A percentile compares a stretch with the other conserved stretches of the same genome.
These are phyloP conservation scores for Linnemannia zychae DNA, from an alignment of 192 early-diverging fungal genomes.

Conservation along the genomic window DNA sequence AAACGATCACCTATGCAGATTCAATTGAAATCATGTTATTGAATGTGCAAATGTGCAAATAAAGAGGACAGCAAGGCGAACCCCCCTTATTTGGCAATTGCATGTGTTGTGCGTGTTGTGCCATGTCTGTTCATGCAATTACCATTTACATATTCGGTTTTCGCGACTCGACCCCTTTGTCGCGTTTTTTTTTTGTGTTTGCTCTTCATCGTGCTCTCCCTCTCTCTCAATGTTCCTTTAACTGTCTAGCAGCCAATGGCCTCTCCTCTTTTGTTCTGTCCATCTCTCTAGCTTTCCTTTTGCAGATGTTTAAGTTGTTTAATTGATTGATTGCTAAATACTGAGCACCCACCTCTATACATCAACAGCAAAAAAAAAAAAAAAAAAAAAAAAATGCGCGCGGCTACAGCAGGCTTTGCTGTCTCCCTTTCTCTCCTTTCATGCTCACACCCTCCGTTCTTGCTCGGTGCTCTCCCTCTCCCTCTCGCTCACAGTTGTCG, in stretches of 20 bases:
- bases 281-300: background rate
- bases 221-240: background rate
- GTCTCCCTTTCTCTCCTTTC: background rate
- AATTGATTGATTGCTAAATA: background rate
- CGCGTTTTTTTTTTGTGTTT: no score
- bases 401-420: background rate
- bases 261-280: background rate
- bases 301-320: background rate
- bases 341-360: background rate
- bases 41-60: background rate
- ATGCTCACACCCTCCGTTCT: no score
- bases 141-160: background rate
- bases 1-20: background rate
- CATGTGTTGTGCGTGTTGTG: no score
- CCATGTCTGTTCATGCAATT: background rate
- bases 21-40: no score
- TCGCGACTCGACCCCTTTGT: background rate
- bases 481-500: no score
- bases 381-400: background rate
- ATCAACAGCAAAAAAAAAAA: no score
- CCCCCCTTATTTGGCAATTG: background rate
- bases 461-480: no score
- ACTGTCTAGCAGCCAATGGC: background rate
- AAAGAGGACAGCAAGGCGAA: background rate
- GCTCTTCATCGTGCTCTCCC: no score